phyloP scores from a whole-genome alignment of 148 eudicot species.

The Nepenthes gracilis region DNA sequence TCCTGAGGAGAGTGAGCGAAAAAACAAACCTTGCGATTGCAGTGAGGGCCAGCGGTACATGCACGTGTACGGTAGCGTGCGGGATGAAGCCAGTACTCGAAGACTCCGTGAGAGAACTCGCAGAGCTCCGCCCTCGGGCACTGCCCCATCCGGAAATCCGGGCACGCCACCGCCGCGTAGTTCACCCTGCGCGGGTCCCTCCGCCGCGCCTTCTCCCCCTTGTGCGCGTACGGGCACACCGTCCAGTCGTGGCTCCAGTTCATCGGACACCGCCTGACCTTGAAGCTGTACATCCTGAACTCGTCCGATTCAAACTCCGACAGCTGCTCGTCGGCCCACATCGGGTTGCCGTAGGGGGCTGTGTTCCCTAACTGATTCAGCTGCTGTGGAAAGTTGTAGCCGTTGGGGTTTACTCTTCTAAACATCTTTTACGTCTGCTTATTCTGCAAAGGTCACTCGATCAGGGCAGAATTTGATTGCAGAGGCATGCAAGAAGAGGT shows the following conservation, averaged over 20 bases:
- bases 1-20: slow-evolving; percentile 6
- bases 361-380: too few relatives aligned
- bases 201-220: slow-evolving; percentile 22
- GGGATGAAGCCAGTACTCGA: slow-evolving; percentile 24
- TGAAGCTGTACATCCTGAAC: slow-evolving; percentile 20
- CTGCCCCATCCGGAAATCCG: slow-evolving; percentile 7
- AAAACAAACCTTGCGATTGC: slow-evolving; percentile 8
- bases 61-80: slow-evolving; percentile 8
- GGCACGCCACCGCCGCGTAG: slow-evolving; percentile 10
- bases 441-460: too few relatives aligned
- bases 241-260: slow-evolving; percentile 22
- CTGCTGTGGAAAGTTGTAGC: too few relatives aligned
- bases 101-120: slow-evolving; percentile 19
- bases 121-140: slow-evolving; percentile 12
- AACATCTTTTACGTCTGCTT: too few relatives aligned
- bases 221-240: slow-evolving; percentile 19
- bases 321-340: background rate
- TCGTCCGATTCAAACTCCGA: slow-evolving; percentile 5
- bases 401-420: too few relatives aligned
- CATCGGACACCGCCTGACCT: slow-evolving; percentile 9
- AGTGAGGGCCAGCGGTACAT: slow-evolving; percentile 4
- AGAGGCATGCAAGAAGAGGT: too few relatives aligned
- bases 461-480: too few relatives aligned
- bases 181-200: slow-evolving; percentile 13
- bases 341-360: too few relatives aligned